Conservation (phyloP, 1,284 basidiomycete genomes). For the Heterobasidion annosum region DNA sequence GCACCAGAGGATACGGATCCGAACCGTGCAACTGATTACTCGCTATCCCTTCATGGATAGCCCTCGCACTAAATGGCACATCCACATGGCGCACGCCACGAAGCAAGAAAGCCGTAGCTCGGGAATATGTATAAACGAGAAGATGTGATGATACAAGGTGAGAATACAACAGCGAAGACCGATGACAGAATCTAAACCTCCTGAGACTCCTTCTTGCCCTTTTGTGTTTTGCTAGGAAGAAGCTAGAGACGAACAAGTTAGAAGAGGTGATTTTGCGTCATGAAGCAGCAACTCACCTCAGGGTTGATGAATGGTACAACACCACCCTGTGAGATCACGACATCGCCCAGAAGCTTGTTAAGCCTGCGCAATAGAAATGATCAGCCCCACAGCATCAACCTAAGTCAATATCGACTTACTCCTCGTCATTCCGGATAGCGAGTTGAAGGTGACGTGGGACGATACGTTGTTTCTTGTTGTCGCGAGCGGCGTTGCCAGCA, state of each 20-base stretch:
- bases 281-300: constrained; percentile 9
- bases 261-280: background rate
- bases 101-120: background rate
- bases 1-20: too few relatives aligned
- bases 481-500: constrained; percentile 61
- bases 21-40: too few relatives aligned
- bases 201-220: background rate
- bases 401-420: constrained; percentile 33
- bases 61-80: too few relatives aligned
- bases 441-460: constrained; percentile 87
- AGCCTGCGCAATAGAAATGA: constrained; percentile 25
- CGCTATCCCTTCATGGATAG: too few relatives aligned
- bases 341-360: constrained; percentile 73
- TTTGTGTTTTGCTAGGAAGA: background rate
- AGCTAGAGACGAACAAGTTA: background rate
- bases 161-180: background rate
- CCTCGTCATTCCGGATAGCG: constrained; percentile 84
- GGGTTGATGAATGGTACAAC: constrained; percentile 67
- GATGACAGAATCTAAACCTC: background rate
- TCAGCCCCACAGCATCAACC: background rate
- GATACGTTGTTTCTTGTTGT: constrained; percentile 84
- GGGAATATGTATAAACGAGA: background rate
- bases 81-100: background rate
- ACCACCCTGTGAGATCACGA: constrained; percentile 89
- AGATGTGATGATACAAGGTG: background rate